These are phyloP conservation scores for Mollisia scopiformis DNA, from an alignment of 2,329 filamentous ascomycete genomes.

Conservation along the genomic window DNA sequence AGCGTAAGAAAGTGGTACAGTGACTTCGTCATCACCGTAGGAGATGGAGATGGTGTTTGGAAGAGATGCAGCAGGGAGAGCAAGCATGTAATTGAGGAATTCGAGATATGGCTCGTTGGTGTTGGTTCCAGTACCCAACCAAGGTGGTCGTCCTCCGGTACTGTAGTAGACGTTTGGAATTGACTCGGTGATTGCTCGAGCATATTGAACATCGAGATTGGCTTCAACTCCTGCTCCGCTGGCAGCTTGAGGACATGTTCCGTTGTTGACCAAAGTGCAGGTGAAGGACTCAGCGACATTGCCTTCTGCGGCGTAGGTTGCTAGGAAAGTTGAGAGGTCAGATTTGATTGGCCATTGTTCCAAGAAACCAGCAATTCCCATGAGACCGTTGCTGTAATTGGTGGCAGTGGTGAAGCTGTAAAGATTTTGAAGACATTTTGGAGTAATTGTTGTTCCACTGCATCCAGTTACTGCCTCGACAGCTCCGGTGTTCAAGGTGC, in stretches of 20 bases:
- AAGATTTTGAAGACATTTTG: conserved; percentile 34
- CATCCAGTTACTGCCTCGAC: conserved; percentile 31
- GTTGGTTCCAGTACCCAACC: conserved; percentile 49
- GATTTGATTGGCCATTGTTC: conserved; percentile 30
- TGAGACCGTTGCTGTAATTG: conserved; percentile 25
- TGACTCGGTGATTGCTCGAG: conserved; percentile 56
- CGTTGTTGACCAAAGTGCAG: conserved; percentile 34
- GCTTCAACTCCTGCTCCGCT: conserved; percentile 46
- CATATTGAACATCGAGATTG: conserved; percentile 62
- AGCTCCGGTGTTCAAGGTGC: conserved; percentile 4
- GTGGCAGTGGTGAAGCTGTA: conserved; percentile 30
- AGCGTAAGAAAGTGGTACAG: conserved; percentile 57
- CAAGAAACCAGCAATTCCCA: conserved; percentile 35
- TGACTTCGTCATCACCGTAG: conserved; percentile 57
- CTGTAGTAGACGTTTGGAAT: conserved; percentile 58
- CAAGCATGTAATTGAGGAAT: conserved; percentile 62
- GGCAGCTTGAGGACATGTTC: conserved; percentile 31
- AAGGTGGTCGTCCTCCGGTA: conserved; percentile 58
- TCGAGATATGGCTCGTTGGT: conserved; percentile 71
- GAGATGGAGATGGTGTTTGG: conserved; percentile 62
- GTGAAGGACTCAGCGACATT: conserved; percentile 39
- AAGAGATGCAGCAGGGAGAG: conserved; percentile 51
- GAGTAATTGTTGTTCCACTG: conserved; percentile 30
- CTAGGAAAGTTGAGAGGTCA: conserved; percentile 34
- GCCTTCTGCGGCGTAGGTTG: conserved; percentile 26